These are phyloP conservation scores for Emericellopsis cladophorae DNA, from an alignment of 2,329 filamentous ascomycete species.

Conservation along the genomic window DNA sequence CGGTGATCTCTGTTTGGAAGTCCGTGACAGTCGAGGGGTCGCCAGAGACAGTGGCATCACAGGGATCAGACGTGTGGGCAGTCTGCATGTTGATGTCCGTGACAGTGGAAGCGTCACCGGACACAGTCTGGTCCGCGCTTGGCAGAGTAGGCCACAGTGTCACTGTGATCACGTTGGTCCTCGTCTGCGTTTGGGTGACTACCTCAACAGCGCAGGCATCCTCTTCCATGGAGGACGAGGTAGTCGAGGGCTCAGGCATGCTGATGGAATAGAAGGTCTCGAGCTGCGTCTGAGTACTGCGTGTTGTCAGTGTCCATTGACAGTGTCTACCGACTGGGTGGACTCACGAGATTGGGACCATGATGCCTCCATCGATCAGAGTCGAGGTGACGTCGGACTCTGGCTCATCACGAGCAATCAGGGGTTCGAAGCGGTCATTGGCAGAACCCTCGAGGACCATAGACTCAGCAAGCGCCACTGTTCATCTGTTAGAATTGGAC, in stretches of 20 bases:
- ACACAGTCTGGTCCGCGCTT: slow-evolving; percentile 12
- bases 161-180: slow-evolving; percentile 7
- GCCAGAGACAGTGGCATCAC: slow-evolving; percentile 17
- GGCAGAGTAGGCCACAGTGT: slow-evolving; percentile 7
- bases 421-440: no score
- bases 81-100: slow-evolving; percentile 11
- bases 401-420: no score
- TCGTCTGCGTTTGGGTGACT: slow-evolving; percentile 10
- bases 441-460: no score
- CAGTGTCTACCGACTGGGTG: background rate
- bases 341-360: slow-evolving; percentile 21
- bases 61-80: slow-evolving; percentile 9
- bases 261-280: slow-evolving; percentile 19
- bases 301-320: slow-evolving; percentile 4
- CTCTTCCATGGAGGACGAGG: slow-evolving; percentile 6
- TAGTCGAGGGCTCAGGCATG: slow-evolving; percentile 4
- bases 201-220: slow-evolving; percentile 5
- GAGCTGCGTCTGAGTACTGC: slow-evolving; percentile 18
- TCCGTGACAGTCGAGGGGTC: slow-evolving; percentile 15
- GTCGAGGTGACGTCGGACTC: background rate
- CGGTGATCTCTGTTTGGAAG: slow-evolving; percentile 9
- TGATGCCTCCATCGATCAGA: slow-evolving; percentile 6
- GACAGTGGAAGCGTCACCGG: slow-evolving; percentile 9
- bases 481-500: no score
- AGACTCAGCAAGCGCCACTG: no score